phyloP scores from a whole-genome alignment of 2,329 filamentous ascomycete species.

The Ceratocystis albifundus region DNA sequence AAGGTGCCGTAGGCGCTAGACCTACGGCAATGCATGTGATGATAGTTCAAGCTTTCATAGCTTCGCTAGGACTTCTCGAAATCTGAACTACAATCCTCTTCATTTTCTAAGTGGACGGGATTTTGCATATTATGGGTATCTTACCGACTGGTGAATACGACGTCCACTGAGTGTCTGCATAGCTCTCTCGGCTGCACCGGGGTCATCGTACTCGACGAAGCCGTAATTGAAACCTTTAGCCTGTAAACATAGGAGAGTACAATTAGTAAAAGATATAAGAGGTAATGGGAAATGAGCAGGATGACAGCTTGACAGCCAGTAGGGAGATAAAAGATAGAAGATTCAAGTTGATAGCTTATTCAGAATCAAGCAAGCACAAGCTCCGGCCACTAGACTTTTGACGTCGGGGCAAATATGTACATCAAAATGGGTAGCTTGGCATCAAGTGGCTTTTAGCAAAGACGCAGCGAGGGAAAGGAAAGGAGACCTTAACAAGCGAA shows the following conservation, averaged over 20 bases:
- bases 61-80: not conserved
- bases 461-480: not conserved
- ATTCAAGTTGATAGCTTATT: not conserved
- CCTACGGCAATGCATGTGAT: not conserved
- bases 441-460: not conserved
- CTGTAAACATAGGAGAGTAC: slow-evolving; percentile 37
- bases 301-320: not conserved
- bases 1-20: not conserved
- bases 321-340: not conserved
- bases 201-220: slow-evolving; percentile 97
- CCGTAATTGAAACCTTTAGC: slow-evolving; percentile 98
- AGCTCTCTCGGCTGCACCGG: slow-evolving; percentile 86
- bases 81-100: not conserved
- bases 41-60: not conserved
- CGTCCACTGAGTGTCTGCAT: slow-evolving; percentile 96
- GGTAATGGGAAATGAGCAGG: slow-evolving; percentile 13
- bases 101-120: not conserved
- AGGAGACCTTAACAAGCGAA: not conserved
- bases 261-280: slow-evolving; percentile 23
- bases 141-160: slow-evolving; percentile 86
- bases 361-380: not conserved
- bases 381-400: not conserved
- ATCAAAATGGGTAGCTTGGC: not conserved
- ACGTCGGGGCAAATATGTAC: not conserved
- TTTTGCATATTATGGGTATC: slow-evolving; percentile 27